Percentiles rank a stretch among this genome's conserved stretches.
Evolutionary conservation across 73 alveolate genomes (phyloP).

Genomic region (Breviolum minutum): DNA sequence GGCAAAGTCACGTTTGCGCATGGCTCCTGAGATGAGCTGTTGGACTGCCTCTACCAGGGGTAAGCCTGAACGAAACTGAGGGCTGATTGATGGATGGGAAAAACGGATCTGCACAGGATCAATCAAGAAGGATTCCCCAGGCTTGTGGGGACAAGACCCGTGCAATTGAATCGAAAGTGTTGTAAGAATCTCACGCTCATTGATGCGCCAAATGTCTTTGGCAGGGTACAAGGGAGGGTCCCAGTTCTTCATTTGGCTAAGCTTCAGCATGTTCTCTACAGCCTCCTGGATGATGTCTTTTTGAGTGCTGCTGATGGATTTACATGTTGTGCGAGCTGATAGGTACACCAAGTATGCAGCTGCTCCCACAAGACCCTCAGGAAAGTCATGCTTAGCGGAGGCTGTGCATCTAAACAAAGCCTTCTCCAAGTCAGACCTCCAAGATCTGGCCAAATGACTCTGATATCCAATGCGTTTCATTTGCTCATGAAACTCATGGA

Average conservation of each 20-base stretch:
- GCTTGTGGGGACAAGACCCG: slow-evolving; percentile 24
- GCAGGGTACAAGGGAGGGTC: background rate
- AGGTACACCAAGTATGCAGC: slow-evolving; percentile 17
- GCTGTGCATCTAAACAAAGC: background rate
- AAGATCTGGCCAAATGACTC: background rate
- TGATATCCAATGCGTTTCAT: background rate
- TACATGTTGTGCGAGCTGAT: slow-evolving; percentile 3
- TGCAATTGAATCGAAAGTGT: slow-evolving; percentile 2
- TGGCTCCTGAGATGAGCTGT: background rate
- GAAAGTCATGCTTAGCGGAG: slow-evolving; percentile 6
- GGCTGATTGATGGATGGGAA: slow-evolving; percentile 68
- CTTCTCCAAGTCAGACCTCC: slow-evolving; percentile 18
- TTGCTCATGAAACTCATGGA: background rate
- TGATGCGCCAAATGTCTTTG: slow-evolving; percentile 31
- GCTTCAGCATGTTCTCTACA: background rate
- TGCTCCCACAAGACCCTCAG: slow-evolving; percentile 43
- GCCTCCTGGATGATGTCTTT: background rate
- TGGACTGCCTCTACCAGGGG: slow-evolving; percentile 18
- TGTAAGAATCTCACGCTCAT: background rate
- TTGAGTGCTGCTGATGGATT: background rate
- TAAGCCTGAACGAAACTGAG: slow-evolving; percentile 63
- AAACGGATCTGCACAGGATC: slow-evolving; percentile 51
- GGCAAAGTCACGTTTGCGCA: slow-evolving; percentile 31
- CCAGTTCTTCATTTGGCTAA: background rate
- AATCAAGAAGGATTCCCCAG: slow-evolving; percentile 51